These are phyloP conservation scores for Pseudevernia furfuracea DNA, from an alignment of 495 filamentous ascomycete species.

Conservation along the genomic window DNA sequence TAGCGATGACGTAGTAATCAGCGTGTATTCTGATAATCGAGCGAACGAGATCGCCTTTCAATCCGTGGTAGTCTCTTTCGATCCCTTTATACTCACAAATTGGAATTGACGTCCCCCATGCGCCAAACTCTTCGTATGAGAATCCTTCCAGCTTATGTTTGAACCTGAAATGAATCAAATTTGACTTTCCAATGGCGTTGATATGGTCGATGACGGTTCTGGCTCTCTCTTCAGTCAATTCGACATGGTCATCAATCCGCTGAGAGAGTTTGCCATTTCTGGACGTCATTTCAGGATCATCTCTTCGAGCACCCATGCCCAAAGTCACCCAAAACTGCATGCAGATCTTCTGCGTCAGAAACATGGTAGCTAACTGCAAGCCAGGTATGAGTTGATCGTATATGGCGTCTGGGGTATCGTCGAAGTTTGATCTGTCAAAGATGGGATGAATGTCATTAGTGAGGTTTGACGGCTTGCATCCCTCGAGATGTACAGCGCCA, in stretches of 20 bases:
- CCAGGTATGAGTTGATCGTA: constrained; percentile 27
- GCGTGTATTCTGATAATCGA: constrained; percentile 20
- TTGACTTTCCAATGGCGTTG: constrained; percentile 15
- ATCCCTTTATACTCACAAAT: constrained; percentile 24
- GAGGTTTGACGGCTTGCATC: constrained; percentile 25
- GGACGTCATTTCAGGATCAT: constrained; percentile 22
- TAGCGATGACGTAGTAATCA: constrained; percentile 24
- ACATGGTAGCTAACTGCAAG: constrained; percentile 24
- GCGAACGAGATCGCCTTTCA: constrained; percentile 18
- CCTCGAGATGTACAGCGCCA: constrained; percentile 30
- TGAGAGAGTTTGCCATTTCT: constrained; percentile 19
- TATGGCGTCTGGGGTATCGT: constrained; percentile 24
- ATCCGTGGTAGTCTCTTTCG: constrained; percentile 8
- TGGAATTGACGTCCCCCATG: constrained; percentile 15
- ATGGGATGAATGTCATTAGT: constrained; percentile 27
- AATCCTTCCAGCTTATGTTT: constrained; percentile 11
- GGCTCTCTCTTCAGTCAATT: constrained; percentile 21
- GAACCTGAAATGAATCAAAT: constrained; percentile 25
- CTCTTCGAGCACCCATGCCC: constrained; percentile 19
- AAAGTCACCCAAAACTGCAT: constrained; percentile 29
- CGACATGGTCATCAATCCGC: constrained; percentile 24
- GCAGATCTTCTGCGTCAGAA: constrained; percentile 25
- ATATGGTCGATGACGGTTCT: constrained; percentile 20
- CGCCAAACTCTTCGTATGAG: not conserved
- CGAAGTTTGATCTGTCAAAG: constrained; percentile 20